Evolutionary conservation across 1,284 basidiomycete species (phyloP).

Genomic region (Filobasidium uniguttulatum): DNA sequence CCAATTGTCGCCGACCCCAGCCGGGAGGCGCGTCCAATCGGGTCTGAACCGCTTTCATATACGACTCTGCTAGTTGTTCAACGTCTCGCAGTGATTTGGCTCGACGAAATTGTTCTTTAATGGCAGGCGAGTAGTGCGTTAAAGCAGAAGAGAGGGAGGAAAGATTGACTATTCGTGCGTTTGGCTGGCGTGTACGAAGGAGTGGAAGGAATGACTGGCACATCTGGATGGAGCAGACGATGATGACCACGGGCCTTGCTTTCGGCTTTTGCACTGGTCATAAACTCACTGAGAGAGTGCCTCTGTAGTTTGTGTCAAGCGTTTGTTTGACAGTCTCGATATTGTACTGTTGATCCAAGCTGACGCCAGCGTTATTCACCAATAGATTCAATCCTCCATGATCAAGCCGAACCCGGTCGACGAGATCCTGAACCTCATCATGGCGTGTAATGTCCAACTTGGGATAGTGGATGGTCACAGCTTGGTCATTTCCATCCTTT

Average conservation of each 20-base stretch:
- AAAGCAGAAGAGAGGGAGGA: conserved; percentile 8
- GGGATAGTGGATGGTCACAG: conserved; percentile 3
- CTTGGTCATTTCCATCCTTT: neutral
- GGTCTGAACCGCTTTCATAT: conserved; percentile 2
- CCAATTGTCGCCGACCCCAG: conserved; percentile 8
- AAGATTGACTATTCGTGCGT: conserved; percentile 12
- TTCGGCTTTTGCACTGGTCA: neutral
- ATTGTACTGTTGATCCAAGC: conserved; percentile 9
- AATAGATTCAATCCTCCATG: conserved; percentile 10
- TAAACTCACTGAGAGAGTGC: conserved; percentile 5
- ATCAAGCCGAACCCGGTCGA: conserved; percentile 1
- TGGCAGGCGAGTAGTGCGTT: conserved; percentile 8
- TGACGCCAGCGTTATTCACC: conserved; percentile 13
- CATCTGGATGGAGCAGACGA: conserved; percentile 2
- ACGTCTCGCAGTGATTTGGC: conserved; percentile 6
- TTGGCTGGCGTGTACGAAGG: neutral
- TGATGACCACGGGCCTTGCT: too few relatives aligned
- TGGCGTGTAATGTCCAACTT: conserved; percentile 8
- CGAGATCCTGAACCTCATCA: conserved; percentile 1
- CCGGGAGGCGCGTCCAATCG: conserved; percentile 7
- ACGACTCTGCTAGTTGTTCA: conserved; percentile 2
- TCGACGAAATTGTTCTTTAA: conserved; percentile 5
- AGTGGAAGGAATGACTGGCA: conserved; percentile 8
- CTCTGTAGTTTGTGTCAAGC: conserved; percentile 9
- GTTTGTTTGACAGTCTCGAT: conserved; percentile 10